Base-by-base conservation (phyloP, 73 alveolate species). In the Tetrahymena elliotti region DNA sequence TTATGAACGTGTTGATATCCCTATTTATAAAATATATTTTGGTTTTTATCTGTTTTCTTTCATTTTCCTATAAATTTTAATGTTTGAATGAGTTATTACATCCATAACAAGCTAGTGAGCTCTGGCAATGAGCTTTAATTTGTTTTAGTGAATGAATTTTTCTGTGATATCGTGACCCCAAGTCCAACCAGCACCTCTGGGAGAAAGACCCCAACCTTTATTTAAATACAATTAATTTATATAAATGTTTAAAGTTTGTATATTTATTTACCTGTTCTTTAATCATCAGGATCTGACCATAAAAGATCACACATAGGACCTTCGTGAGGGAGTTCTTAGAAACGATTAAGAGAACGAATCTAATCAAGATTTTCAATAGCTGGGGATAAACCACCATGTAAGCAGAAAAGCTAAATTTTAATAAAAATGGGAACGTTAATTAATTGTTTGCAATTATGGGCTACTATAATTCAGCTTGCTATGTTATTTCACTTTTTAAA, bases 331-430 rank as follows among this genome's bases (percentile, higher is more conserved):
- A 98, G 97, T 95, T 98, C 99, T 95, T 98, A 98, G 39, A 95
- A 92, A 94, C 99, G 96, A 93, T 97, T 96, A 35, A 97, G 96
- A 83, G 92, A 68, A 93, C 94, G 94, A 24, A 98, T 97, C 47
- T 98, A 94, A 93, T 98, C 98, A 37, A 98, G 96, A 33, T 97
- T 96, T 94, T 95, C 98, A n/a, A 98, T 92, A 36, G 97, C 94
- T 34, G 99, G 98, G 11, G 98, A 97, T 38, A 98, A 93, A n/a
- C 99, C 99, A n/a, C 99, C 99, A 95, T 98, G 99, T 20, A 98
- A 96, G 39, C 99, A 97, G 96, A 98, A 98, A 35, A 98, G 97
- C 96, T 94, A 40, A n/a, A 35, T 33, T 84, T 96, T 68, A 37
- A n/a, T n/a, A n/a, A 68, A 68, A 68, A 68, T 27, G 12, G 1